Percentiles rank a stretch among this genome's conserved stretches.
Evolutionary conservation across 305 asterid species (phyloP).

Genomic region (Galium porrigens): DNA sequence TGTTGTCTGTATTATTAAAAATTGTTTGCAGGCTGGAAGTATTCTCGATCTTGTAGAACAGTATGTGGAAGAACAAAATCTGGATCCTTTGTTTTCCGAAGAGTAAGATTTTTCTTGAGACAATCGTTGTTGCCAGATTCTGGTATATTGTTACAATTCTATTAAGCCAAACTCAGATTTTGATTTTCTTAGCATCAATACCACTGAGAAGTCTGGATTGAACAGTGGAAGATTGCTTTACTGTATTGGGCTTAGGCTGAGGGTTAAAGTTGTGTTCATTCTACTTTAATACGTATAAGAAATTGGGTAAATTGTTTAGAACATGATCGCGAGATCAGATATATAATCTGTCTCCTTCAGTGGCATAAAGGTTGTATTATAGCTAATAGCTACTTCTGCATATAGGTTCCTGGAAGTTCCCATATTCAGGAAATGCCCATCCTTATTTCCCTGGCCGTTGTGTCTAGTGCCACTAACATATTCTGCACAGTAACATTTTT

Average conservation of each 20-base stretch:
- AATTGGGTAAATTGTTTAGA: neutral
- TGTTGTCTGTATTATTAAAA: neutral
- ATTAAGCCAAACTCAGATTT: neutral
- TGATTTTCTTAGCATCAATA: neutral
- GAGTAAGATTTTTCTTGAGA: conserved; percentile 29
- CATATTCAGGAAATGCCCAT: neutral
- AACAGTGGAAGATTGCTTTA: neutral
- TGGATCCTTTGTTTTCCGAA: conserved; percentile 44
- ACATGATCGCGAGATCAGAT: neutral
- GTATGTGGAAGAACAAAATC: conserved; percentile 59
- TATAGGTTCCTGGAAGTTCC: neutral
- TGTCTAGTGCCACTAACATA: neutral
- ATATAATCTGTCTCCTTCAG: neutral
- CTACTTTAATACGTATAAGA: neutral
- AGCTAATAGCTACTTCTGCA: neutral
- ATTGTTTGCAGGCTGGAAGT: conserved; percentile 37
- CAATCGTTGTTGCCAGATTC: conserved; percentile 8
- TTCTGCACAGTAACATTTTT: neutral
- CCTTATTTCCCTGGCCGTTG: neutral
- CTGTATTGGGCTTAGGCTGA: neutral
- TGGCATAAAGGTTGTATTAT: neutral
- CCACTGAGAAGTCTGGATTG: neutral
- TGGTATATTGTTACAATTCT: neutral
- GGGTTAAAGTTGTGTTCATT: neutral
- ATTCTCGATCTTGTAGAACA: conserved; percentile 58